These are phyloP conservation scores for Inga leiocalycina DNA, from an alignment of 306 rosid species.

Conservation along the genomic window DNA sequence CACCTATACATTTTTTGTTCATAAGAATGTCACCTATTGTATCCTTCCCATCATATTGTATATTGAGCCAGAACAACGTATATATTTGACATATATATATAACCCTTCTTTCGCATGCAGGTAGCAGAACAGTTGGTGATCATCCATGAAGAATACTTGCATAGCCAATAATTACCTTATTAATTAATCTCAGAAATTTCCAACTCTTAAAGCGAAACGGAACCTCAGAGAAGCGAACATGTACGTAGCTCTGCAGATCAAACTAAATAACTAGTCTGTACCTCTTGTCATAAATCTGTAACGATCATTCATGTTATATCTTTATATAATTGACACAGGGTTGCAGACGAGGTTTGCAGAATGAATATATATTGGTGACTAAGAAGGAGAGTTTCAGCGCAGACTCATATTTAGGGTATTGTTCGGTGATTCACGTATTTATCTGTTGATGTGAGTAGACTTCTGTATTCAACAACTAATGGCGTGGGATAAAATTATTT, in stretches of 20 bases:
- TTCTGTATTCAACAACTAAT: neutral
- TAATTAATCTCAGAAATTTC: neutral
- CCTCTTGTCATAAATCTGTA: neutral
- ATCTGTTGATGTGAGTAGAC: neutral
- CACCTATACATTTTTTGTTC: neutral
- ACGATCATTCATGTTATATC: neutral
- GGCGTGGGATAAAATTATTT: neutral
- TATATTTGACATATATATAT: neutral
- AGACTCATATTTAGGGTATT: neutral
- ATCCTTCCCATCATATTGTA: neutral
- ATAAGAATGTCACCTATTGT: neutral
- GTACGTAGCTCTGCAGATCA: neutral
- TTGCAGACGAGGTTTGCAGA: neutral
- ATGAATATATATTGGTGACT: neutral
- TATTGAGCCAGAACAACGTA: neutral
- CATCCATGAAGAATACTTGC: constrained; percentile 10
- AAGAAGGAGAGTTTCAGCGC: neutral
- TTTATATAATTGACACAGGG: neutral
- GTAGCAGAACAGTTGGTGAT: constrained; percentile 5
- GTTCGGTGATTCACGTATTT: neutral
- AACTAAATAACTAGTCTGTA: neutral
- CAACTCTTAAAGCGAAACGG: neutral
- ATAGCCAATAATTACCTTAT: neutral
- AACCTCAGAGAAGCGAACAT: neutral
- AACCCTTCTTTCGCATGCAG: neutral